phyloP scores from a whole-genome alignment of 257 asterid genomes.

The Nemophila menziesii region DNA sequence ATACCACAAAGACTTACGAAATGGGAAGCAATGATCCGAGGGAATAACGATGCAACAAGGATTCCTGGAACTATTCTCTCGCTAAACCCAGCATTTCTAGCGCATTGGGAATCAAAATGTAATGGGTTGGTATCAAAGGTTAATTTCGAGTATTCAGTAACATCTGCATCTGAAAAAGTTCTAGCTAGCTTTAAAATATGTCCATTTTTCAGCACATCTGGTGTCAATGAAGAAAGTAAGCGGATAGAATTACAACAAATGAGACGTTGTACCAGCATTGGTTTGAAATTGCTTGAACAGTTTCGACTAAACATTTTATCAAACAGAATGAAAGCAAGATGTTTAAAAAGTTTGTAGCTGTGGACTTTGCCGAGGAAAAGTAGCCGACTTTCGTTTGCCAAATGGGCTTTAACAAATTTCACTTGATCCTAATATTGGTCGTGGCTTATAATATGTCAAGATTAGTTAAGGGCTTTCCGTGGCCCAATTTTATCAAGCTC shows the following conservation, averaged over 20 bases:
- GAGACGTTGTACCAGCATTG: not conserved
- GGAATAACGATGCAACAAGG: constrained; percentile 74
- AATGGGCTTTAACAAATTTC: no score
- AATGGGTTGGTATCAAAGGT: constrained; percentile 60
- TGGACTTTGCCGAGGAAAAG: no score
- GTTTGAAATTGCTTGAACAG: not conserved
- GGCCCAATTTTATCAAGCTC: no score
- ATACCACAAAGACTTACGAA: constrained; percentile 31
- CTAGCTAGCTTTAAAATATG: constrained; percentile 42
- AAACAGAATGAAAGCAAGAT: no score
- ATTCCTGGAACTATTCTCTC: constrained; percentile 60
- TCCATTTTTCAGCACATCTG: constrained; percentile 33
- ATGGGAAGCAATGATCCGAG: constrained; percentile 64
- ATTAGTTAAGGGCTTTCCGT: no score
- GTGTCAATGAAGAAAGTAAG: constrained; percentile 19
- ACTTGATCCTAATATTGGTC: no score
- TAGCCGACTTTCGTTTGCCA: no score
- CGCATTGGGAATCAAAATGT: constrained; percentile 51
- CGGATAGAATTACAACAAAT: not conserved
- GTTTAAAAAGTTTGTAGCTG: no score
- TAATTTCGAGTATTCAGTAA: constrained; percentile 48
- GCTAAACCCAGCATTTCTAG: constrained; percentile 46
- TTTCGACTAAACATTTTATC: not conserved
- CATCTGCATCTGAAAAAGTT: constrained; percentile 34
- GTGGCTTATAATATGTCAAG: no score